Evolutionary conservation across 2,329 filamentous ascomycete genomes (phyloP), one percentile per base, ranked within the genome.

Genomic region (Aspergillus sojae): DNA sequence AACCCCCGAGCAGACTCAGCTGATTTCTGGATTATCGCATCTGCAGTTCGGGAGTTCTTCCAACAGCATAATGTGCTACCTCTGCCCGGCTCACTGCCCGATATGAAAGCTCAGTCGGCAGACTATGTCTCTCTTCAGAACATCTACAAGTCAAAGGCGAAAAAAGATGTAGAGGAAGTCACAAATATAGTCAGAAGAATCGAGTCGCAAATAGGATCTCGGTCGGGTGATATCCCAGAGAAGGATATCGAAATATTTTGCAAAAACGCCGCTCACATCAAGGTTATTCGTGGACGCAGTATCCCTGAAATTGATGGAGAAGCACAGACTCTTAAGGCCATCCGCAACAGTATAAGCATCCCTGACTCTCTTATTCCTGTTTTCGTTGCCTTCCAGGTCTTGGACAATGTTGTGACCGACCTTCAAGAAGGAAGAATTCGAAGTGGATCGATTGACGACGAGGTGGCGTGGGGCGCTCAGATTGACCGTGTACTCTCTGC

Each of bases 41-140:
- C 88, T 61, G 94, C 94, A 0, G 84, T 98, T 61, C 88, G 88
- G 64, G 74, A 85, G 23, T 99, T 99, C 77, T 89, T 94, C 76
- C 78, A 85, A 11, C 87, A 87, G 60, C 88, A 97, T 74, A 81
- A 84, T 9, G 85, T 89, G 32, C 84, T 99, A 5, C 95, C 95
- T 19, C 83, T 99, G 0, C 90, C 94, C 0, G 96, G 95, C 14
- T 89, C 90, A 3, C 83, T 99, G 1, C 95, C 96, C 1, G 95
- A 99, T 77, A 99, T 99, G 95, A 99, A 99, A 81, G 93, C 95
- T 3, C 88, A 94, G 74, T 97, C 94, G 4, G 88, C 85, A 61
- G 91, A 96, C 66, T 99, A 99, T 80, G 90, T 99, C 68, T 85
- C 89, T 71, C 85, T 99, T 14, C 95, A 98, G 76, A 94, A 91